These are phyloP conservation scores for Xylariaceae sp. DNA, from an alignment of 2,329 filamentous ascomycete species.

Conservation along the genomic window DNA sequence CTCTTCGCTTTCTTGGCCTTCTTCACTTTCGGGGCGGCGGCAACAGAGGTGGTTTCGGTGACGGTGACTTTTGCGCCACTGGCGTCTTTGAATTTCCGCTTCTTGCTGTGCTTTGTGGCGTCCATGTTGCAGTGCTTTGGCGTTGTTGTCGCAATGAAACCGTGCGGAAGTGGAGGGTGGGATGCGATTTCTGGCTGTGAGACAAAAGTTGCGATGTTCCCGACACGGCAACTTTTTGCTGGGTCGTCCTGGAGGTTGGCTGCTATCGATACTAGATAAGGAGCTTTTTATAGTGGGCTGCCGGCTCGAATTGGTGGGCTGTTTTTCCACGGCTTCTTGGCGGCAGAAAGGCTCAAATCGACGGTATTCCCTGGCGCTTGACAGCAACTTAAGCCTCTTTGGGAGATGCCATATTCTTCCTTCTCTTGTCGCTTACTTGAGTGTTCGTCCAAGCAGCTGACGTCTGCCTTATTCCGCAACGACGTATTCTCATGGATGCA, in stretches of 20 bases:
- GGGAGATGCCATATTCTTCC: too few species aligned
- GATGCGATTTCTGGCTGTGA: neutral
- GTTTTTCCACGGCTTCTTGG: too few species aligned
- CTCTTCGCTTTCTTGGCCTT: slow-evolving; percentile 45
- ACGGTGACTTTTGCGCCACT: slow-evolving; percentile 28
- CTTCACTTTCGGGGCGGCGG: slow-evolving; percentile 38
- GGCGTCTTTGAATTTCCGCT: slow-evolving; percentile 40
- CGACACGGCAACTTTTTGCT: neutral
- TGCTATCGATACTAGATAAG: neutral
- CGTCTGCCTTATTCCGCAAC: too few species aligned
- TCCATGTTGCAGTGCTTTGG: slow-evolving; percentile 24
- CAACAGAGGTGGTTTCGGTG: slow-evolving; percentile 27
- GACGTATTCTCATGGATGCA: too few species aligned
- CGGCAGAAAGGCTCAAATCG: too few species aligned
- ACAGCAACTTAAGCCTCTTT: too few species aligned
- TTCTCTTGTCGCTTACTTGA: too few species aligned
- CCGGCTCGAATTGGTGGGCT: too few species aligned
- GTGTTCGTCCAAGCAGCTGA: too few species aligned
- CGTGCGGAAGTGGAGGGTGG: neutral
- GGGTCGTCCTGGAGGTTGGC: neutral
- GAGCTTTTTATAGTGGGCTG: slow-evolving; percentile 16
- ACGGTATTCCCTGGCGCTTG: too few species aligned
- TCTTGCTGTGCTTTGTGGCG: slow-evolving; percentile 37
- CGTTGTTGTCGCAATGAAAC: too few species aligned
- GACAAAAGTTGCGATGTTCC: neutral